Base-by-base conservation (phyloP, 2,329 filamentous ascomycete species). In the Celoporthe dispersa region DNA sequence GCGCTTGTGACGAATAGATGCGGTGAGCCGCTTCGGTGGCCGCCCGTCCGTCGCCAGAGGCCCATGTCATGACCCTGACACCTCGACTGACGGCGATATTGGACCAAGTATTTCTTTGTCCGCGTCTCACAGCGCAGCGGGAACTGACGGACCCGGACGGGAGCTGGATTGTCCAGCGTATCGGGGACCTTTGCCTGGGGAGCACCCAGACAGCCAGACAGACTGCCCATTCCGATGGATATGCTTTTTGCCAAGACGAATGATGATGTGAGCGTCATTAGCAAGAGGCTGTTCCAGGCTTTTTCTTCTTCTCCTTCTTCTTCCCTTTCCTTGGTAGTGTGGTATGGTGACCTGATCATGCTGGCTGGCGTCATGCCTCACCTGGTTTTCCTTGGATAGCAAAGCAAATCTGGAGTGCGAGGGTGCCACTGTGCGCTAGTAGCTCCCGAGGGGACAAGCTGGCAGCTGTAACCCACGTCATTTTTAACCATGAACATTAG, bases 401-500 rank as follows among this genome's bases (percentile, higher is more conserved):
- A 16, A 41, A 3, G 16, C 12, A 41, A 41, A 39, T 39, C 37
- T 39, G 37, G 12, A 16, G 14, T 41, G 3, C 2, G 11, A 5
- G 12, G 39, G 39, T 16, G 44, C 44, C 44, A 41, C 44, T 19
- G n/a, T 16, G 19, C 44, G n/a, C 8, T 7, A 48, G 44, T n/a
- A 48, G 44, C 44, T 22, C 19, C 44, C 2, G 44, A 7, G 22
- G 12, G 6, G 3, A 11, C n/a, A 44, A 44, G 3, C 44, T 66
- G 55, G 59, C 48, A 41, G 6, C 19, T 19, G 19, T 48, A 48
- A n/a, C 44, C 44, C 44, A 48, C 44, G 44, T 48, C 44, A 48
- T n/a, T n/a, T 41, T 14, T 12, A 16, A 14, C 68, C 44, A 67
- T 64, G 68, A n/a, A 63, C 68, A 67, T 64, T 63, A 39, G 35